Conservation (phyloP, 2,329 filamentous ascomycete genomes). For the Botrytis deweyae region DNA sequence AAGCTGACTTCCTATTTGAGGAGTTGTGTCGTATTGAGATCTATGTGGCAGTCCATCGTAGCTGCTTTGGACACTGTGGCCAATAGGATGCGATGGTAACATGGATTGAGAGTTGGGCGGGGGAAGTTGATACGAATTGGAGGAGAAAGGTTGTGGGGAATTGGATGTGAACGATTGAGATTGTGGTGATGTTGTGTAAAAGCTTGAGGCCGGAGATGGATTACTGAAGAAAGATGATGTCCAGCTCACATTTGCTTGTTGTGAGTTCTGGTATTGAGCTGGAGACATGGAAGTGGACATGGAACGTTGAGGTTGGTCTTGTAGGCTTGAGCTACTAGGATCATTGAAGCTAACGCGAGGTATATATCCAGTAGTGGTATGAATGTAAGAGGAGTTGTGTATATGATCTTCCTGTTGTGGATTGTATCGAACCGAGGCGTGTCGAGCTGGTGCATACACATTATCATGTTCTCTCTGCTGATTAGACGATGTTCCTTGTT, state of each 20-base stretch:
- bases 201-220: conserved; percentile 23
- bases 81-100: not conserved
- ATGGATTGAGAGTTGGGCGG: conserved; percentile 18
- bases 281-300: conserved; percentile 24
- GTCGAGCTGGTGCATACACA: conserved; percentile 19
- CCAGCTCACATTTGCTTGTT: conserved; percentile 8
- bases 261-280: conserved; percentile 27
- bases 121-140: conserved; percentile 28
- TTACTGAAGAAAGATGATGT: conserved; percentile 23
- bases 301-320: conserved; percentile 27
- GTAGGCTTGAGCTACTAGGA: conserved; percentile 25
- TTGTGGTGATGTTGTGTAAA: conserved; percentile 32
- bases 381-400: conserved; percentile 2
- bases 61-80: not conserved
- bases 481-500: not conserved
- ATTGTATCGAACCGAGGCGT: conserved; percentile 3
- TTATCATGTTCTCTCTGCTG: conserved; percentile 25
- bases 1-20: conserved; percentile 24
- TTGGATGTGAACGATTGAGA: conserved; percentile 22
- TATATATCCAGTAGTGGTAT: conserved; percentile 11
- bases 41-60: conserved; percentile 17
- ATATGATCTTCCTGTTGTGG: conserved; percentile 8
- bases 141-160: conserved; percentile 8
- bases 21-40: conserved; percentile 7
- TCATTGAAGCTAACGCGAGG: conserved; percentile 22